A percentile compares a stretch with the other conserved stretches of the same genome.
phyloP scores from a whole-genome alignment of 2,329 filamentous ascomycete genomes.

The Rutstroemia sp. region DNA sequence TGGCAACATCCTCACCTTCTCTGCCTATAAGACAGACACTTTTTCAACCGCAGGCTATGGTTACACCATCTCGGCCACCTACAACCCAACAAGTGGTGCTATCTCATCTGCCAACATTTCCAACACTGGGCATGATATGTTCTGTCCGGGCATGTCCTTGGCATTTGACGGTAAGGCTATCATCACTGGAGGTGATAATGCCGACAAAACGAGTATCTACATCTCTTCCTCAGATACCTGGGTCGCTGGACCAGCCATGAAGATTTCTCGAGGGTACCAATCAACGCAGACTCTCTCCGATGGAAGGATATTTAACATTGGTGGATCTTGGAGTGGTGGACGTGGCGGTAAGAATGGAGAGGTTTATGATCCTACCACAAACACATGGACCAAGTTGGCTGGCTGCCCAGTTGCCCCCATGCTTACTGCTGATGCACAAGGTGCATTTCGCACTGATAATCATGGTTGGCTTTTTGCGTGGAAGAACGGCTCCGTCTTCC shows the following conservation, averaged over 20 bases:
- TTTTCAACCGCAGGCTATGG: constrained; percentile 14
- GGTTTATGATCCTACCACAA: constrained; percentile 38
- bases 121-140: constrained; percentile 18
- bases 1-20: constrained; percentile 14
- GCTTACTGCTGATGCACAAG: constrained; percentile 40
- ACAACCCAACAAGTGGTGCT: constrained; percentile 23
- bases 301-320: constrained; percentile 47
- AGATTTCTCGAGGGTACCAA: constrained; percentile 7
- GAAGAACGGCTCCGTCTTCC: constrained; percentile 22
- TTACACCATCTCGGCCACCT: constrained; percentile 29
- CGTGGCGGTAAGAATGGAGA: constrained; percentile 48
- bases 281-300: constrained; percentile 1
- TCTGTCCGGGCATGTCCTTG: constrained; percentile 17
- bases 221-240: constrained; percentile 21
- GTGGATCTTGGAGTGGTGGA: constrained; percentile 48
- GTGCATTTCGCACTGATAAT: constrained; percentile 41
- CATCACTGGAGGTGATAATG: constrained; percentile 13
- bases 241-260: constrained; percentile 1
- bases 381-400: constrained; percentile 40
- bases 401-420: constrained; percentile 40
- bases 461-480: constrained; percentile 39
- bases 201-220: constrained; percentile 13
- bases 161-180: constrained; percentile 10
- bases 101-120: constrained; percentile 25
- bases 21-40: constrained; percentile 7